phyloP scores from a whole-genome alignment of 805 yeast genomes.

The Candida xyloterini region DNA sequence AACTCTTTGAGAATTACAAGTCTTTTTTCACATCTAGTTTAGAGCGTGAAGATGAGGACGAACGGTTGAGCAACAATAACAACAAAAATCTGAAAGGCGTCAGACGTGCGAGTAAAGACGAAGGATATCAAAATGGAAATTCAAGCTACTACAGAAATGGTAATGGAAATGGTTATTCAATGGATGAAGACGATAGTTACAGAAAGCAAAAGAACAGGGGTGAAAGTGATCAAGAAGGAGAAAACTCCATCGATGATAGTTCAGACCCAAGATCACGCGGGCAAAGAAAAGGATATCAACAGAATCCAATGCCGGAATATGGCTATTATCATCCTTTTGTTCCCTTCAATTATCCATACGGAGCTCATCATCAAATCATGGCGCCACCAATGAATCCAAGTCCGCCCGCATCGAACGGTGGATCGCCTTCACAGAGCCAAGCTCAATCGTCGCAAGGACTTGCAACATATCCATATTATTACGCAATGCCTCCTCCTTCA shows the following conservation, averaged over 20 bases:
- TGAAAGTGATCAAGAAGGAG: background rate
- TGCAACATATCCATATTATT: constrained; percentile 17
- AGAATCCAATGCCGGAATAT: constrained; percentile 11
- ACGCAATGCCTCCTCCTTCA: constrained; percentile 11
- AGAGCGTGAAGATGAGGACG: constrained; percentile 15
- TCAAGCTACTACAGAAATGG: constrained; percentile 25
- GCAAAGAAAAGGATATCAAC: constrained; percentile 3
- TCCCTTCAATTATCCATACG: constrained; percentile 15
- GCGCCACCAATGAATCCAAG: background rate
- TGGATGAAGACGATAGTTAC: constrained; percentile 17
- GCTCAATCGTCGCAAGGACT: constrained; percentile 3
- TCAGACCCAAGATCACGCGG: constrained; percentile 7
- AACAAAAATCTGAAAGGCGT: constrained; percentile 16
- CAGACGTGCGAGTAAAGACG: constrained; percentile 14
- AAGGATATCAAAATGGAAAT: constrained; percentile 23
- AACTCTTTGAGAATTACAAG: constrained; percentile 24
- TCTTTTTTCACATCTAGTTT: constrained; percentile 7
- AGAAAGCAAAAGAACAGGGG: background rate
- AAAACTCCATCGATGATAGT: constrained; percentile 10
- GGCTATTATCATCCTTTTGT: constrained; percentile 17
- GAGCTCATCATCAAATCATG: constrained; percentile 6
- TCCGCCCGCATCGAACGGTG: constrained; percentile 2
- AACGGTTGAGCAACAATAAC: constrained; percentile 1
- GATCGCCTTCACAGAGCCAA: constrained; percentile 5
- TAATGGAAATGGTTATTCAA: constrained; percentile 23